Conservation (phyloP, 23 red algal genomes). For the Gracilaria caudata region DNA sequence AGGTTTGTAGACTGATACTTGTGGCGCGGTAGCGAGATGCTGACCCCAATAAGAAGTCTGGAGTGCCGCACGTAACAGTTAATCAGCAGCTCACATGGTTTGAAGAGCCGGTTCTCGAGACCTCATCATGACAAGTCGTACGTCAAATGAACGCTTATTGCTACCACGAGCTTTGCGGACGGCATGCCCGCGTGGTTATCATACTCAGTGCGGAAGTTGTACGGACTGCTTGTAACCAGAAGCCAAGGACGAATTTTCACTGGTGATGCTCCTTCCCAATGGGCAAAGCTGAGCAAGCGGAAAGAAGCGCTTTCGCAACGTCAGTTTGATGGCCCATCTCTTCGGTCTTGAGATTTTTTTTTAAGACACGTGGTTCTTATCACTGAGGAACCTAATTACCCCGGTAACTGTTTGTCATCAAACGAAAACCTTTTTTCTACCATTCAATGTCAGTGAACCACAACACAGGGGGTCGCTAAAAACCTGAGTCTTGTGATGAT, state of each 20-base stretch:
- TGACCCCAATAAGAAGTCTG: too few relatives aligned
- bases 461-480: too few relatives aligned
- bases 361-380: conserved; percentile 16
- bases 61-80: too few relatives aligned
- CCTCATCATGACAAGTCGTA: not conserved
- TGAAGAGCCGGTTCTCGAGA: not conserved
- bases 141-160: too few relatives aligned
- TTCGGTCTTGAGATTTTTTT: conserved; percentile 19
- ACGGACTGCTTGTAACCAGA: not conserved
- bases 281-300: not conserved
- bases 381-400: not conserved
- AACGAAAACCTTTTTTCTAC: conserved; percentile 5
- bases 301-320: not conserved
- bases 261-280: too few relatives aligned
- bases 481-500: not conserved
- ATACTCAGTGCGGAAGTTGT: not conserved
- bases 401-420: conserved; percentile 1
- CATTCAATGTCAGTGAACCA: not conserved
- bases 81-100: not conserved
- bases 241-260: not conserved
- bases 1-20: too few relatives aligned
- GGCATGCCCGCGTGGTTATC: too few relatives aligned
- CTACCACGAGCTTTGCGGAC: too few relatives aligned
- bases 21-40: too few relatives aligned
- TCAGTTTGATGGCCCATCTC: not conserved